Evolutionary conservation across 2,329 filamentous ascomycete species (phyloP).

Genomic region (Anthostomella pinea): DNA sequence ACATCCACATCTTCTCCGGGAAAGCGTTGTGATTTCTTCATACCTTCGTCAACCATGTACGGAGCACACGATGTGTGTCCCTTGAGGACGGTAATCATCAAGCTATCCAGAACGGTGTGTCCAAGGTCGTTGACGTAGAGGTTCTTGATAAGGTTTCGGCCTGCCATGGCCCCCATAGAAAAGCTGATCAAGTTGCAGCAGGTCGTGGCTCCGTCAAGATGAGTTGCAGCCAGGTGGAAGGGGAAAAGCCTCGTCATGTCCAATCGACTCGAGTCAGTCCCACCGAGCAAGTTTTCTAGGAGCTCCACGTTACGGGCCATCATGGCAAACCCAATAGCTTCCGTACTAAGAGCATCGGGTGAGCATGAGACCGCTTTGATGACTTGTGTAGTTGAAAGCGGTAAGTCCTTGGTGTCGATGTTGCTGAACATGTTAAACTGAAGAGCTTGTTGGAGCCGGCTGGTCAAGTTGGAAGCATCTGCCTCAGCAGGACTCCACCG

Average conservation of each 20-base stretch:
- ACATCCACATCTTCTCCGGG: slow-evolving; percentile 40
- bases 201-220: slow-evolving; percentile 32
- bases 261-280: not conserved
- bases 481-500: no score
- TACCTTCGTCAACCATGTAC: slow-evolving; percentile 25
- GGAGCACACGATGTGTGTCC: slow-evolving; percentile 32
- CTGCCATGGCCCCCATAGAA: not conserved
- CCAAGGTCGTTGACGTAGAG: slow-evolving; percentile 27
- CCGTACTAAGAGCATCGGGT: slow-evolving; percentile 1
- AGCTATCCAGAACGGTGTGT: slow-evolving; percentile 38
- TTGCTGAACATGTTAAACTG: slow-evolving; percentile 1
- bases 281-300: rapidly evolving
- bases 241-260: slow-evolving; percentile 22
- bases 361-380: slow-evolving; percentile 8
- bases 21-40: slow-evolving; percentile 27
- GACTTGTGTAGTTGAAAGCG: slow-evolving; percentile 9
- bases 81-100: slow-evolving; percentile 37
- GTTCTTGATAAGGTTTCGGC: slow-evolving; percentile 3
- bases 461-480: no score
- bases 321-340: slow-evolving; percentile 21
- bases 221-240: slow-evolving; percentile 36
- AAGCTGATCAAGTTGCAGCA: slow-evolving; percentile 31
- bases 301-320: slow-evolving; percentile 18
- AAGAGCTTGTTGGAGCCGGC: not conserved
- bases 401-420: slow-evolving; percentile 6